Evolutionary conservation across 2,329 filamentous ascomycete genomes (phyloP), one percentile per base, ranked within the genome.

Genomic region (Venturia asperata): DNA sequence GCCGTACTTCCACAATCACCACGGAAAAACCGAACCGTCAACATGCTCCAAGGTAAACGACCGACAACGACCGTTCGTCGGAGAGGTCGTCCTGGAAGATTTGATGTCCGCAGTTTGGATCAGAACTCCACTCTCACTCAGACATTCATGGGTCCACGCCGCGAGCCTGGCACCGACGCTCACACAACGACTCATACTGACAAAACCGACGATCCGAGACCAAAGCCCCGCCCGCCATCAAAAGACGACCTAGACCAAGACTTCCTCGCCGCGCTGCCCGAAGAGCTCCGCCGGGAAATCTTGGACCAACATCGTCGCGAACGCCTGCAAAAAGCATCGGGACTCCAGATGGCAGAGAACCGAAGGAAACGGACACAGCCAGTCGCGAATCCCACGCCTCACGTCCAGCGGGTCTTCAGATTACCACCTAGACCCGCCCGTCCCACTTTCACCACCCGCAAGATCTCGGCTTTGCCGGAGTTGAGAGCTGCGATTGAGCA

Each of bases 211-310:
- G 65, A 69, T 5, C 68, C 78, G 21, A 68, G 72, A 56, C 66
- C 67, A 6, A 71, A 72, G 9, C 66, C 68, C 43, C 70, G 69
- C 9, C 24, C 17, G 1, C 42, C 52, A 41, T 42, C 37, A 15
- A 52, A 52, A 27, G 47, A 61, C 42, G 34, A 63, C n/a, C 65
- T 58, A 24, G 73, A 76, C 66, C 79, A 84, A 0, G 86, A 87
- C 0, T 92, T 97, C 71, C 85, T 97, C 2, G 85, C 88, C 0
- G 91, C 92, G 19, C 80, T 97, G 0, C 93, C 93, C 0, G 87
- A 89, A 68, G 90, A 96, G 60, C 83, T 96, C 60, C 85, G 90
- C 15, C 80, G 78, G 19, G 92, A 97, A 75, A 82, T 97, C 7
- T 75, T 96, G 1, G 86, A 85, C 24, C 90, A 96, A 70, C 87